Conservation (phyloP, 2,329 filamentous ascomycete genomes). For the Calycina herbarum region DNA sequence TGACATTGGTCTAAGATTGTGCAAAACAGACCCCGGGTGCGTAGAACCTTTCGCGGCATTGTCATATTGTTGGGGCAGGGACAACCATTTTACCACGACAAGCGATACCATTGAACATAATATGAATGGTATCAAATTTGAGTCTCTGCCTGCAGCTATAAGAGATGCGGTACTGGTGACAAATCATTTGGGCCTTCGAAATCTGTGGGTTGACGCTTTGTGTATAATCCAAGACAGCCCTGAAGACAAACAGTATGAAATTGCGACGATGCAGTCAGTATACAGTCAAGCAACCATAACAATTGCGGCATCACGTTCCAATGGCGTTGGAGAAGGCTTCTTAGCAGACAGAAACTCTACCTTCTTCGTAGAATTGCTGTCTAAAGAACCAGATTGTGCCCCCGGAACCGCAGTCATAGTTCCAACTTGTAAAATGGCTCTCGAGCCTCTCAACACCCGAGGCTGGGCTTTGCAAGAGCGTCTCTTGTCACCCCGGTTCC, state of each 20-base stretch:
- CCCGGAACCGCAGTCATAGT: too few species aligned
- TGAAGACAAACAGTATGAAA: background rate
- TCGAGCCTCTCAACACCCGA: too few species aligned
- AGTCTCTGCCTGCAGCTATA: background rate
- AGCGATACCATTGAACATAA: background rate
- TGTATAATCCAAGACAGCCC: conserved; percentile 1
- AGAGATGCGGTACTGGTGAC: background rate
- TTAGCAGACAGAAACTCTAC: background rate
- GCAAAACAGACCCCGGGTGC: too few species aligned
- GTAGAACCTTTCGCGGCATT: background rate
- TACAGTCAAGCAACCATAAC: background rate
- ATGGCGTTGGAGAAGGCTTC: background rate
- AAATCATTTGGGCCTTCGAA: background rate
- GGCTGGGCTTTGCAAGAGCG: too few species aligned
- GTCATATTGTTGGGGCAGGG: background rate
- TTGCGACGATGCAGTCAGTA: background rate
- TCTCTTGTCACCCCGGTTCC: too few species aligned
- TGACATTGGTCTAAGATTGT: too few species aligned
- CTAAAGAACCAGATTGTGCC: too few species aligned
- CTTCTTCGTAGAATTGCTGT: too few species aligned
- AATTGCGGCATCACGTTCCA: background rate
- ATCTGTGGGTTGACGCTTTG: background rate
- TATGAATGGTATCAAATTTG: background rate
- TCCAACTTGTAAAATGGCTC: too few species aligned
- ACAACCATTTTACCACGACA: background rate